A percentile compares a stretch with the other conserved stretches of the same genome.
These are phyloP conservation scores for Boletus rubroflammeus DNA, from an alignment of 768 basidiomycete genomes.

Conservation along the genomic window DNA sequence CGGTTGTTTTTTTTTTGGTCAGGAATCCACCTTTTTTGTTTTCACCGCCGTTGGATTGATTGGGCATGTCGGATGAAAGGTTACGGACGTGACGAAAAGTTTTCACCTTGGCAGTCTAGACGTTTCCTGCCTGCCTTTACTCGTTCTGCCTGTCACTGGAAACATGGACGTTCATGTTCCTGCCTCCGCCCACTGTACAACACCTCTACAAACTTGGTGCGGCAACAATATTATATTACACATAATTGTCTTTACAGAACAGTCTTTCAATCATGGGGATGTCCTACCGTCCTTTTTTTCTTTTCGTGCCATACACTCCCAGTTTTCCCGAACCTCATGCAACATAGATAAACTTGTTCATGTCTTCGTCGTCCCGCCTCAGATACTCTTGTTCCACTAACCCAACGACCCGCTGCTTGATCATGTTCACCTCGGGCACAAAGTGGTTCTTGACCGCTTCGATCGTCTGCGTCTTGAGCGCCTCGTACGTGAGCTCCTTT, in stretches of 20 bases:
- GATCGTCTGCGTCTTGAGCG: constrained; percentile 79
- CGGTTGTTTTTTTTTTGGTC: neutral
- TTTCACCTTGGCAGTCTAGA: neutral
- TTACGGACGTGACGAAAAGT: neutral
- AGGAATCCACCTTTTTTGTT: neutral
- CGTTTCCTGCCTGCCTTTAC: neutral
- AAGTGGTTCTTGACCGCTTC: constrained; percentile 88
- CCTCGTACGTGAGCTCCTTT: constrained; percentile 78
- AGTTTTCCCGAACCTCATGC: constrained; percentile 53
- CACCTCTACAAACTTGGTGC: neutral
- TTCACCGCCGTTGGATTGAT: neutral
- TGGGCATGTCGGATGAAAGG: neutral
- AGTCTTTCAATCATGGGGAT: neutral
- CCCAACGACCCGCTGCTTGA: constrained; percentile 80
- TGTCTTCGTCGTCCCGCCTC: constrained; percentile 69
- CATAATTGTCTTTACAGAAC: neutral
- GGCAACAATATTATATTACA: neutral
- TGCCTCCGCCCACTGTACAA: neutral
- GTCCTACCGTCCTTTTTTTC: neutral
- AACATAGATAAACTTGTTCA: constrained; percentile 72
- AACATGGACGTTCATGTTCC: neutral
- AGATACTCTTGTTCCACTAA: constrained; percentile 88
- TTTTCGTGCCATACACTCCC: no score
- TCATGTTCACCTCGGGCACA: constrained; percentile 74
- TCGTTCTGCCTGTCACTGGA: neutral